Conservation (phyloP, 169 alveolate genomes). For the Besnoitia besnoiti region DNA sequence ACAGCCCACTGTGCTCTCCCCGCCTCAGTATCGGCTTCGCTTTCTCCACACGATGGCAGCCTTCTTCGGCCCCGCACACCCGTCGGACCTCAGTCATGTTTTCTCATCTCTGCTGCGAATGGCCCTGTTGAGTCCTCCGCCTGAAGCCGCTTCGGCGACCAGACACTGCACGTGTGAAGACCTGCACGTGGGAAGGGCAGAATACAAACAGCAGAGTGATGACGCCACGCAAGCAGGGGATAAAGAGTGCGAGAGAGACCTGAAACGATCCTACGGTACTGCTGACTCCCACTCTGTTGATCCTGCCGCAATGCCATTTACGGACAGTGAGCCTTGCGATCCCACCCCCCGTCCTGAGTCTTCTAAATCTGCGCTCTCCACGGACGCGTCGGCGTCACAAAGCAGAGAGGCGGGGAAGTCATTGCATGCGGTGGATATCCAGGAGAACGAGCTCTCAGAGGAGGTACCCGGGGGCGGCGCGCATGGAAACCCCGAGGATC, state of each 20-base stretch:
- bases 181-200: background rate
- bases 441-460: background rate
- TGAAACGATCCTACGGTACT: background rate
- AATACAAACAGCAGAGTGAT: background rate
- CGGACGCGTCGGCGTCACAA: no score
- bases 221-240: background rate
- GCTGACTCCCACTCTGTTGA: background rate
- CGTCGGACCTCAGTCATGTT: background rate
- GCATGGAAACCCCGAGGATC: no score
- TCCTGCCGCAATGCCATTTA: no score
- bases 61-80: slow-evolving; percentile 48
- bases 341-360: no score
- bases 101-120: background rate
- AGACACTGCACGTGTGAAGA: background rate
- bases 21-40: slow-evolving; percentile 41
- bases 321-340: no score
- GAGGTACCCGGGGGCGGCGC: background rate
- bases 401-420: no score
- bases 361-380: no score
- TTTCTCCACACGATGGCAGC: slow-evolving; percentile 35
- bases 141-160: no score
- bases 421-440: background rate
- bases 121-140: no score
- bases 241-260: background rate
- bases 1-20: slow-evolving; percentile 66